These are phyloP conservation scores for Backusella westeae DNA, from an alignment of 192 early-diverging fungal species.

Conservation along the genomic window DNA sequence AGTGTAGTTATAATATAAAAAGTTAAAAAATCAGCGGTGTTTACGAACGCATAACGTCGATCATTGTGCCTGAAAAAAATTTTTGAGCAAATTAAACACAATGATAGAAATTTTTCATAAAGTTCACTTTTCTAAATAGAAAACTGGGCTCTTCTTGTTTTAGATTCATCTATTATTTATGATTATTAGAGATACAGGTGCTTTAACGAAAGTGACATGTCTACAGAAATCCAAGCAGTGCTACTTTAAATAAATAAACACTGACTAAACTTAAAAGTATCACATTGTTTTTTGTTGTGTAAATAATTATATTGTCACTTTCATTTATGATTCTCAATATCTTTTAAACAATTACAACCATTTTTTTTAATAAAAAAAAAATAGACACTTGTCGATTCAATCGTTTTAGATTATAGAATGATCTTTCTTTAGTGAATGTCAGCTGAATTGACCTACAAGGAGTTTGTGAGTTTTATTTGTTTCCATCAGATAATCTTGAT, in stretches of 20 bases:
- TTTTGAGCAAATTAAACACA: not conserved
- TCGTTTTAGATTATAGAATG: too few relatives aligned
- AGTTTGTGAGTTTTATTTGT: not conserved
- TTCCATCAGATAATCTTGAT: not conserved
- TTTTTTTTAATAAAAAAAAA: not conserved
- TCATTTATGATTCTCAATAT: not conserved
- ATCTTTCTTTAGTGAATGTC: too few relatives aligned
- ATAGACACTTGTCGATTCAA: too few relatives aligned
- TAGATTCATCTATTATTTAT: not conserved
- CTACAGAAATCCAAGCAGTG: not conserved
- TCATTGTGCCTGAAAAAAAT: constrained; percentile 1
- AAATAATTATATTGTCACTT: not conserved
- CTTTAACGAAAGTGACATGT: not conserved
- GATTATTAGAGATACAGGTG: not conserved
- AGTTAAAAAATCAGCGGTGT: not conserved
- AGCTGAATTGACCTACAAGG: too few relatives aligned
- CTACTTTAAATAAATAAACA: not conserved
- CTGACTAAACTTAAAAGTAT: not conserved
- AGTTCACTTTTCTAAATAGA: not conserved
- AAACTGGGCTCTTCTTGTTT: not conserved
- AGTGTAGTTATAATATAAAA: not conserved
- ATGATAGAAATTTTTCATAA: not conserved
- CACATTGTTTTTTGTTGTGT: not conserved
- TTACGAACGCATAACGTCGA: not conserved
- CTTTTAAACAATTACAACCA: not conserved